Percentiles rank a stretch among this genome's conserved stretches.
phyloP scores from a whole-genome alignment of 371 early-diverging fungal genomes.

The Chytridium lagenaria region DNA sequence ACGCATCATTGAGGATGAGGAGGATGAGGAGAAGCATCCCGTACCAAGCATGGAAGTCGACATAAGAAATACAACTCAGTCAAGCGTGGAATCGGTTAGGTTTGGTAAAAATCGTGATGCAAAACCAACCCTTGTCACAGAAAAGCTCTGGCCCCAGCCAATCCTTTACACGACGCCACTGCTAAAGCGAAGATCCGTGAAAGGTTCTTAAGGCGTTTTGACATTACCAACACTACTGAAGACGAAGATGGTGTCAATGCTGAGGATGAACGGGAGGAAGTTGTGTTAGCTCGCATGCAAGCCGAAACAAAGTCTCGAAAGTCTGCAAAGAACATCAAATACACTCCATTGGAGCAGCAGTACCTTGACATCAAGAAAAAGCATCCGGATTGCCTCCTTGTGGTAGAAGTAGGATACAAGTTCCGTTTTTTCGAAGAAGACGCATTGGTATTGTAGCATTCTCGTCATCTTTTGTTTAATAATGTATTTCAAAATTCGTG shows the following conservation, averaged over 20 bases:
- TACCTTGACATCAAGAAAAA: conserved; percentile 72
- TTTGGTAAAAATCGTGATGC: no score
- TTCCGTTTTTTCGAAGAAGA: conserved; percentile 79
- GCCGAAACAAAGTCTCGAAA: not conserved
- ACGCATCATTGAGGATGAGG: conserved; percentile 1
- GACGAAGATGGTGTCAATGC: not conserved
- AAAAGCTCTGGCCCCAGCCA: no score
- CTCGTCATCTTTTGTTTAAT: not conserved
- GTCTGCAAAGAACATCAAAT: conserved; percentile 40
- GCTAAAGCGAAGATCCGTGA: not conserved
- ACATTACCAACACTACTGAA: not conserved
- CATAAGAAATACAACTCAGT: no score
- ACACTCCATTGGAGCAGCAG: conserved; percentile 84
- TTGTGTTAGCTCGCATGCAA: not conserved
- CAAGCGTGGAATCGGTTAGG: no score
- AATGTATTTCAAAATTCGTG: conserved; percentile 39
- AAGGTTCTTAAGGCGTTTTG: conserved; percentile 18
- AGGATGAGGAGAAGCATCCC: conserved; percentile 6
- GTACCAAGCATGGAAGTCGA: no score
- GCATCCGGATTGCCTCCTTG: conserved; percentile 73
- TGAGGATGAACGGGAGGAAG: not conserved
- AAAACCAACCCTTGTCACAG: no score
- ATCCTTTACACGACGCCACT: not conserved
- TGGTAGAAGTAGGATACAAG: conserved; percentile 91
- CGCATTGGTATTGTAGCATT: conserved; percentile 36